Evolutionary conservation across 768 basidiomycete genomes (phyloP), one percentile per base, ranked within the genome.

Genomic region (Heimioporus sp.): DNA sequence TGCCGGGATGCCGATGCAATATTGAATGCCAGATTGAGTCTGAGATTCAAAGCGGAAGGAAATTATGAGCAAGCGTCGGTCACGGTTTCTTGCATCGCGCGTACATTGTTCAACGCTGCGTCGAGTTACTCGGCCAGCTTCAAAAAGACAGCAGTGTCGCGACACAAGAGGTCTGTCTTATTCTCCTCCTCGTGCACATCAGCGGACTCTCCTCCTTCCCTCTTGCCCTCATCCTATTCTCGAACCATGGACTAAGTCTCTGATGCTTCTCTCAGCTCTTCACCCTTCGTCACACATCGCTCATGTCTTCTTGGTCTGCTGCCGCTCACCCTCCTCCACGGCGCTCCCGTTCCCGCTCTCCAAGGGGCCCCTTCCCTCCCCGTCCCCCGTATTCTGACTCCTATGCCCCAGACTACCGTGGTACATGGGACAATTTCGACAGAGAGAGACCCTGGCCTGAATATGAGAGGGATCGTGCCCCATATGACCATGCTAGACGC

Each of bases 121-220:
- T 72, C 66, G 66, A 59, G 55, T 54, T 59, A 31, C 50, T 61
- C 52, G 63, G 56, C 56, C 54, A 47, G 64, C 56, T 76, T 62
- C 61, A 71, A 69, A 69, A 63, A 60, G 65, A 55, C 24, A 59
- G 54, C 65, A 66, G 75, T 76, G 71, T 74, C 73, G 76, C 73
- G 74, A 70, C 72, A 76, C 78, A 83, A 86, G 87, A 92, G 89
- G 89, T 92, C 89, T 88, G 89, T 92, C 80, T 85, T 85, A 64
- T 67, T 68, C 66, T 84, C 61, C 66, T 62, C 83, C 81, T 84
- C 82, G 90, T 90, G 88, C 87, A 83, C 86, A 56, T 60, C 50
- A 62, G 62, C 85, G 81, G 85, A 82, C 80, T 82, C 76, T 76
- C 78, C 80, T 77, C 74, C 78, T 82, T 62, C 75, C 74, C 77